Base-by-base conservation (phyloP, 805 yeast species). In the Sporopachydermia lactativora region DNA sequence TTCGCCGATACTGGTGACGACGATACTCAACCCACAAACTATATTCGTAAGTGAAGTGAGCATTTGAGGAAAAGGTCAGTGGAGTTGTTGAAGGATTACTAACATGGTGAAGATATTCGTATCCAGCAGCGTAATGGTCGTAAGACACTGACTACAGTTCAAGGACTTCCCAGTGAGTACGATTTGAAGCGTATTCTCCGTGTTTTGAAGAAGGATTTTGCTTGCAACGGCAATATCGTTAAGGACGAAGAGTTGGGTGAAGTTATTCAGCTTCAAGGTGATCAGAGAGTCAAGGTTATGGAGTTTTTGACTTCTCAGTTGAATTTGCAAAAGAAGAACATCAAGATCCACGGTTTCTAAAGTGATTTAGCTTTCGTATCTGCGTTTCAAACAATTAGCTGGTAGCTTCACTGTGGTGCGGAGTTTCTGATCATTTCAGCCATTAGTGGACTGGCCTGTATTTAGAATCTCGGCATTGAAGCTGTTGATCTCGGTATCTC, bases 1-100 rank as follows among this genome's bases (percentile, higher is more conserved):
- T 89, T 89, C 79, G 96, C 97, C 79, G 98, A 89, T 67, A 88
- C 96, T 68, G 97, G 96, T 73, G 97, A 89, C 76, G 94, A 92
- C 70, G 96, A 89, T 65, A 81, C 95, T 54, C 89, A 89, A 68
- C 82, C 94, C 59, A 77, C 94, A 45, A 86, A 84, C 71, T 85
- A 88, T 70, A 84, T 89, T 65, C 98, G 88, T 67, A 17, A n/a
- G 3, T 37, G 15, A 13, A 11, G 13, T 15, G 6, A 8, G 41
- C 13, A 39, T 14, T 37, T 28, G 8, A 15, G 35, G 13, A 34
- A 15, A n/a, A 24, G 31, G 13, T 8, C 37, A 8, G 13, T 28
- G 13, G 17, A 14, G 16, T 19, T 16, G n/a, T 17, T 5, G 15
- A 6, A 17, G 24, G 41, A 65, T 8, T 24, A 24, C 31, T 24